Percentiles rank a stretch among this genome's conserved stretches.
Evolutionary conservation across 148 eudicot species (phyloP).

Genomic region (Diospyros lotus): DNA sequence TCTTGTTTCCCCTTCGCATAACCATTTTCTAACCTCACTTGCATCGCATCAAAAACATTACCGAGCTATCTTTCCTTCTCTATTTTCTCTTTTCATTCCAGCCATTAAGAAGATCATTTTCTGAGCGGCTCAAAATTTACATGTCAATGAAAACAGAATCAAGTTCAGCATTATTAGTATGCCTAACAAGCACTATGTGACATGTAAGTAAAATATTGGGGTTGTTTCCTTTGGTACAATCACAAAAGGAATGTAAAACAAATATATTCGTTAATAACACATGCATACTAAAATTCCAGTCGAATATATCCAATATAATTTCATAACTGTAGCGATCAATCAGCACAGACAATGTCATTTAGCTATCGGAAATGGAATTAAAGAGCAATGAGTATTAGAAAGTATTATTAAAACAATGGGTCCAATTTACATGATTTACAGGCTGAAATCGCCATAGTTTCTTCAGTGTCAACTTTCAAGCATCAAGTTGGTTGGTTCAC

Average conservation of each 20-base stretch:
- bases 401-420: slow-evolving; percentile 11
- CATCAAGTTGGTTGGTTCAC: slow-evolving; percentile 76
- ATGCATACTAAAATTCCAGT: not conserved
- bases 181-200: too few relatives aligned
- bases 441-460: slow-evolving; percentile 10
- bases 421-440: slow-evolving; percentile 27
- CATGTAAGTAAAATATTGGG: too few relatives aligned
- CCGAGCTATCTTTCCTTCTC: too few relatives aligned
- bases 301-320: not conserved
- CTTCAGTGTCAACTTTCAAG: slow-evolving; percentile 33
- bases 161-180: not conserved
- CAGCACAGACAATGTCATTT: not conserved
- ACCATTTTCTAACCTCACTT: too few relatives aligned
- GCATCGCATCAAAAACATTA: too few relatives aligned
- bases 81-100: too few relatives aligned
- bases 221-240: not conserved
- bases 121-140: too few relatives aligned
- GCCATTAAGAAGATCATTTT: too few relatives aligned
- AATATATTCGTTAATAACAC: not conserved
- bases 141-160: too few relatives aligned
- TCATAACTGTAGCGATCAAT: not conserved
- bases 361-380: not conserved
- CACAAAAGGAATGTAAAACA: not conserved
- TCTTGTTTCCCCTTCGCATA: too few relatives aligned
- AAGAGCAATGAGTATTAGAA: not conserved